phyloP scores from a whole-genome alignment of 1,284 basidiomycete species.

The Ceratobasidium sp. region DNA sequence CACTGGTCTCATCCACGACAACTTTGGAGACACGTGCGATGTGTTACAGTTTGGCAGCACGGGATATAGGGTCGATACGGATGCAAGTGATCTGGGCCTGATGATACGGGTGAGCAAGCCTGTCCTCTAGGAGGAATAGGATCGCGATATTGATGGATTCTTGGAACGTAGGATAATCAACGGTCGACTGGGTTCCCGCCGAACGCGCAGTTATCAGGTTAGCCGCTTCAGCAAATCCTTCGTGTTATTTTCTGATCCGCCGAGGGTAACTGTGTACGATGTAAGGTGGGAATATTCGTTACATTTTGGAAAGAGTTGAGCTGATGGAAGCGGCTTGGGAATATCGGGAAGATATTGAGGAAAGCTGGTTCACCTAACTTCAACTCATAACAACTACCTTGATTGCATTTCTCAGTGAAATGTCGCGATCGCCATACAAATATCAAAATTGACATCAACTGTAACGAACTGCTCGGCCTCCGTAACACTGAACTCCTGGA shows the following conservation, averaged over 20 bases:
- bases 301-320: conserved; percentile 55
- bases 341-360: conserved; percentile 52
- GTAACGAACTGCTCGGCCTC: conserved; percentile 70
- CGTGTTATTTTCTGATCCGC: background rate
- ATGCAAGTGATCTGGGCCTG: conserved; percentile 64
- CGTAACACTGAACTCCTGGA: conserved; percentile 66
- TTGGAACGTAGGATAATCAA: conserved; percentile 58
- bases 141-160: background rate
- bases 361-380: conserved; percentile 56
- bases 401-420: conserved; percentile 62
- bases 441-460: conserved; percentile 68
- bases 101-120: conserved; percentile 62
- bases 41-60: conserved; percentile 65
- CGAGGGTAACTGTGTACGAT: conserved; percentile 58
- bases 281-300: conserved; percentile 53
- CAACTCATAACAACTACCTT: background rate
- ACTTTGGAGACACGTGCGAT: conserved; percentile 58
- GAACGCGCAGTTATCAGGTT: conserved; percentile 55
- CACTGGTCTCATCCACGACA: conserved; percentile 53
- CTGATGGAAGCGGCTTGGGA: conserved; percentile 28
- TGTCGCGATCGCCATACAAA: conserved; percentile 62
- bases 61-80: conserved; percentile 62
- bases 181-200: conserved; percentile 59
- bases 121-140: background rate
- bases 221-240: conserved; percentile 42